These are phyloP conservation scores for Phytophthora pistaciae DNA, from an alignment of 352 stramenopile genomes.

Conservation along the genomic window DNA sequence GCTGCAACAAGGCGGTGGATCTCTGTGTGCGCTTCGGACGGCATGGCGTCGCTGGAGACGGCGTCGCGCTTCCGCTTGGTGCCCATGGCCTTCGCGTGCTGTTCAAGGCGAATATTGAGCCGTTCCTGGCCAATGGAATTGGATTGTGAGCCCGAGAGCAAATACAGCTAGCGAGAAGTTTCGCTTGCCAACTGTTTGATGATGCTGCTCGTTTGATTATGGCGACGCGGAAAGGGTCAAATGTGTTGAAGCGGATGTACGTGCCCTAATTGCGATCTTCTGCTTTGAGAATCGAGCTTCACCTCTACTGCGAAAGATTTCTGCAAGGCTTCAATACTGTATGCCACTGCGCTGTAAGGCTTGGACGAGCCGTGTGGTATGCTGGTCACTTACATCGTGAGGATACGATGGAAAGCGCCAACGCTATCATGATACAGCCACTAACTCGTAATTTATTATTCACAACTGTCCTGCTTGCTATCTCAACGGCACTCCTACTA, in stretches of 20 bases:
- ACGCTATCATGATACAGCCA: background rate
- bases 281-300: too few relatives aligned
- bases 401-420: too few relatives aligned
- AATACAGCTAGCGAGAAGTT: slow-evolving; percentile 1
- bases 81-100: slow-evolving; percentile 18
- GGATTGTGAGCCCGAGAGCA: slow-evolving; percentile 3
- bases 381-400: too few relatives aligned
- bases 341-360: too few relatives aligned
- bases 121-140: slow-evolving; percentile 14
- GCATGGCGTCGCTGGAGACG: slow-evolving; percentile 8
- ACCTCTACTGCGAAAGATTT: too few relatives aligned
- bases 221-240: too few relatives aligned
- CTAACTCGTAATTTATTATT: slow-evolving; percentile 40
- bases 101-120: slow-evolving; percentile 13
- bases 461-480: slow-evolving; percentile 18
- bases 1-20: slow-evolving; percentile 19
- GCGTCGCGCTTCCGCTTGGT: slow-evolving; percentile 34
- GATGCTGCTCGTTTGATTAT: background rate
- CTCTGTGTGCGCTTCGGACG: slow-evolving; percentile 20
- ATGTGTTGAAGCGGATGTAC: too few relatives aligned
- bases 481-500: slow-evolving; percentile 15
- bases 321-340: too few relatives aligned
- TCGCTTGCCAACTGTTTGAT: slow-evolving; percentile 6
- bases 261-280: too few relatives aligned
- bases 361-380: too few relatives aligned